phyloP scores from a whole-genome alignment of 306 rosid species.

The Inga oerstediana region DNA sequence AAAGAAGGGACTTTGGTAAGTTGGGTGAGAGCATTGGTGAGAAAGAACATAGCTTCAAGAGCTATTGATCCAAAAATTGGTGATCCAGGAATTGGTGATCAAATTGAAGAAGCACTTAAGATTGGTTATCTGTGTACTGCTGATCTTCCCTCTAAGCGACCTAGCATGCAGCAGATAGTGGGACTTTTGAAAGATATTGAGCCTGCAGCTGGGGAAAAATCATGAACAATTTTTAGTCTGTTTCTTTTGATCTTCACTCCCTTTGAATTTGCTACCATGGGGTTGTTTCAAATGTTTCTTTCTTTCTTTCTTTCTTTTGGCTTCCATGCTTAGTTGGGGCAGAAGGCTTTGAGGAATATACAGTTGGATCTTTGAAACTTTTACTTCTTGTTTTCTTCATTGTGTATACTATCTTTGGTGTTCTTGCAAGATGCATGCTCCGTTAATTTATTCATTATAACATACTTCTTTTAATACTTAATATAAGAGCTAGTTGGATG shows the following conservation, averaged over 20 bases:
- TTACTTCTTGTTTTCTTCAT: constrained; percentile 21
- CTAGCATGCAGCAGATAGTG: constrained; percentile 96
- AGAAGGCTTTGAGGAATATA: constrained; percentile 44
- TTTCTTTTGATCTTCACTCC: constrained; percentile 30
- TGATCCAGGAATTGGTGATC: constrained; percentile 58
- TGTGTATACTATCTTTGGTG: not conserved
- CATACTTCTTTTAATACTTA: too few species aligned
- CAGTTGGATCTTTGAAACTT: constrained; percentile 36
- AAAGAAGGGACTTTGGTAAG: constrained; percentile 78
- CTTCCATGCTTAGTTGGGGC: constrained; percentile 39
- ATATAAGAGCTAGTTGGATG: too few species aligned
- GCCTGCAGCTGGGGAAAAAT: constrained; percentile 48
- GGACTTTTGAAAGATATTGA: constrained; percentile 96
- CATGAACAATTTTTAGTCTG: constrained; percentile 18
- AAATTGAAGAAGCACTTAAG: constrained; percentile 93
- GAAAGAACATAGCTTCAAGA: constrained; percentile 63
- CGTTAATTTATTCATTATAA: not conserved
- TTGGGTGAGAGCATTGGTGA: constrained; percentile 88
- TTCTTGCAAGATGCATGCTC: not conserved
- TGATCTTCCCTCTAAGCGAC: constrained; percentile 88
- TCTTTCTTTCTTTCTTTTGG: constrained; percentile 27
- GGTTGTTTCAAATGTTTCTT: constrained; percentile 31
- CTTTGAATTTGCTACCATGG: constrained; percentile 32
- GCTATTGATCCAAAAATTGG: constrained; percentile 84
- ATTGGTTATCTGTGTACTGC: constrained; percentile 97